These are phyloP conservation scores for Boletales sp. DNA, from an alignment of 768 basidiomycete species.

Conservation along the genomic window DNA sequence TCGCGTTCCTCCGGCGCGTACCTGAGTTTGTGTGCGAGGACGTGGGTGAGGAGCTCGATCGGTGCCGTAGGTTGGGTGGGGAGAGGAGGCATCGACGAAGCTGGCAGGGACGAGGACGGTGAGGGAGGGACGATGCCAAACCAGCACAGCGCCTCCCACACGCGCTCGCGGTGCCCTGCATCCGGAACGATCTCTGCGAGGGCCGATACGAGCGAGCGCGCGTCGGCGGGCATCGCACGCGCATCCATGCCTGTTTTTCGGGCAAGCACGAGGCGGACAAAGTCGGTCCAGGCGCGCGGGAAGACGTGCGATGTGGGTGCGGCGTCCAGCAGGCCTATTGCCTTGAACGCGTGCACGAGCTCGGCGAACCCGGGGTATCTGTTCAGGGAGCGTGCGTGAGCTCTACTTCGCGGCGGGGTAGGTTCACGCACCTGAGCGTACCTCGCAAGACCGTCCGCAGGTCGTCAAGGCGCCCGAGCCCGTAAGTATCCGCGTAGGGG, in stretches of 20 bases:
- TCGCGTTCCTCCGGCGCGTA: constrained; percentile 76
- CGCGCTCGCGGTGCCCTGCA: constrained; percentile 18
- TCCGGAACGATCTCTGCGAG: constrained; percentile 21
- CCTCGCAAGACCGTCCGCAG: constrained; percentile 76
- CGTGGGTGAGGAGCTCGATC: constrained; percentile 69
- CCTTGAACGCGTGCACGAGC: constrained; percentile 69
- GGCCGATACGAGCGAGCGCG: constrained; percentile 33
- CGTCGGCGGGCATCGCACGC: constrained; percentile 19
- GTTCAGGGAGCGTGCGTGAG: background rate
- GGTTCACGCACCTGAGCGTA: constrained; percentile 60
- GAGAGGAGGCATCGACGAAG: constrained; percentile 32
- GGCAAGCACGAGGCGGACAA: constrained; percentile 35
- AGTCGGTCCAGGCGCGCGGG: constrained; percentile 31
- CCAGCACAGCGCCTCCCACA: constrained; percentile 46
- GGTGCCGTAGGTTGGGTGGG: constrained; percentile 46
- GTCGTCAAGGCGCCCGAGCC: constrained; percentile 38
- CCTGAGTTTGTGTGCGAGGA: constrained; percentile 67
- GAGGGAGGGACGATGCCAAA: constrained; percentile 7
- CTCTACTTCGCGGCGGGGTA: background rate
- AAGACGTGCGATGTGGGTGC: constrained; percentile 13
- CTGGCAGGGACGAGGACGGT: background rate
- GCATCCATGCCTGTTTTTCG: constrained; percentile 23
- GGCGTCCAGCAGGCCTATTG: constrained; percentile 63
- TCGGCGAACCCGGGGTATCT: constrained; percentile 84
- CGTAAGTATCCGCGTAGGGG: constrained; percentile 64